Conservation (phyloP, 208 protist genomes). For the Leishmania major region DNA sequence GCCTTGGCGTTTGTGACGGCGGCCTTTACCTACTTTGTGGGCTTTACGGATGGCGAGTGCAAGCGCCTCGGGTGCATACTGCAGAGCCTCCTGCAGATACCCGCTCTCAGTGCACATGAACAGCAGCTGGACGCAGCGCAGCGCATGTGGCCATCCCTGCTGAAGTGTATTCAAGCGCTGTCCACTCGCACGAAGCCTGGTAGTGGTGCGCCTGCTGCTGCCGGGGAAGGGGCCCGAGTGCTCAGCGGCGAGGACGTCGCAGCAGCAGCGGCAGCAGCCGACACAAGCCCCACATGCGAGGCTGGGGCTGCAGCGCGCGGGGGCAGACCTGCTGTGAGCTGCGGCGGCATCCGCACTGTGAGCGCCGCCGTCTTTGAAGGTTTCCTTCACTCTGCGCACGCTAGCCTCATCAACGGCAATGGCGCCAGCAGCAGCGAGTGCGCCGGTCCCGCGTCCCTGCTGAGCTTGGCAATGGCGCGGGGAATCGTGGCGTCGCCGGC, state of each 20-base stretch:
- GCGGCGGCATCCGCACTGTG: conserved; percentile 7
- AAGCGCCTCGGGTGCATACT: conserved; percentile 70
- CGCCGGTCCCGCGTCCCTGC: conserved; percentile 8
- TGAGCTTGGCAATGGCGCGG: conserved; percentile 10
- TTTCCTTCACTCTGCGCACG: neutral
- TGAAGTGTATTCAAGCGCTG: conserved; percentile 6
- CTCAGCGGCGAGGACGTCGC: neutral
- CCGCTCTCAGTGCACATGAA: conserved; percentile 11
- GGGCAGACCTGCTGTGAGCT: neutral
- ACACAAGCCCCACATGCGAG: neutral
- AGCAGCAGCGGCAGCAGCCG: neutral
- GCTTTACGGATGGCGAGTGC: conserved; percentile 76
- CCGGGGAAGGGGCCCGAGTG: neutral
- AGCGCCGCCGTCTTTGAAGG: conserved; percentile 8
- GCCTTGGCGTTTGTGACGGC: conserved; percentile 55
- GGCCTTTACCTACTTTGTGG: conserved; percentile 66
- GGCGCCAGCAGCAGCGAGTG: neutral
- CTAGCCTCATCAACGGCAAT: neutral
- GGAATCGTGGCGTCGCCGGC: conserved; percentile 8
- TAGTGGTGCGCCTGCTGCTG: neutral
- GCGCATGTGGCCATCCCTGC: conserved; percentile 6
- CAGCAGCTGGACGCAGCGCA: conserved; percentile 12
- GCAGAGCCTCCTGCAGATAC: conserved; percentile 26
- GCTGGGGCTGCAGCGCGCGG: neutral
- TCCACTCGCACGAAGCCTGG: neutral